Conservation (phyloP, 2,329 filamentous ascomycete species). For the Cryphonectria naterciae region DNA sequence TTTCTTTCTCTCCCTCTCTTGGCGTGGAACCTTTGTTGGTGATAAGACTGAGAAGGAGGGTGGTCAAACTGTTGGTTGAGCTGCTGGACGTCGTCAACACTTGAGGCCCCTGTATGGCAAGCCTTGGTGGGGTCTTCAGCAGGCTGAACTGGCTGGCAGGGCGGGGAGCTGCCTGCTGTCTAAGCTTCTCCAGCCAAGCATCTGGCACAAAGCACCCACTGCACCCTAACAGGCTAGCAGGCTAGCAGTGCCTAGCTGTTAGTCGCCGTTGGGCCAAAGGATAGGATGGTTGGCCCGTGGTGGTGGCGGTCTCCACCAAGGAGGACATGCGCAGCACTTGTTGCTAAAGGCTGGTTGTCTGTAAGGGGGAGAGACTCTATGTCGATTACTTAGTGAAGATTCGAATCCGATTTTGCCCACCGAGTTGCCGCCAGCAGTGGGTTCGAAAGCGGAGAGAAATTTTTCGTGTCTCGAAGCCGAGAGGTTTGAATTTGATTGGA, state of each 20-base stretch:
- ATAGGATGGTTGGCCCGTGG: neutral
- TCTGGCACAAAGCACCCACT: neutral
- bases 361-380: neutral
- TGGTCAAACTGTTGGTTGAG: neutral
- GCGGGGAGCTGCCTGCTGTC: slow-evolving; percentile 15
- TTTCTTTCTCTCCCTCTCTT: neutral
- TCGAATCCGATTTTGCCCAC: neutral
- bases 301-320: neutral
- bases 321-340: neutral
- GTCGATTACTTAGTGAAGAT: neutral
- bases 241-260: neutral
- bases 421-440: neutral
- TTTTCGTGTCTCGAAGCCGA: neutral
- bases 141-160: slow-evolving; percentile 10
- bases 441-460: neutral
- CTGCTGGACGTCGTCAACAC: neutral
- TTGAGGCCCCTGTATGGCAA: neutral
- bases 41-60: neutral
- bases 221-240: neutral
- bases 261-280: neutral
- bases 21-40: neutral
- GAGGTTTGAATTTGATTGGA: neutral
- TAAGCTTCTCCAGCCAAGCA: neutral
- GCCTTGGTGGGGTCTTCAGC: slow-evolving; percentile 23
- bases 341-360: neutral